Conservation (phyloP, 371 early-diverging fungal species). For the Encephalitozoon intestinalis region DNA sequence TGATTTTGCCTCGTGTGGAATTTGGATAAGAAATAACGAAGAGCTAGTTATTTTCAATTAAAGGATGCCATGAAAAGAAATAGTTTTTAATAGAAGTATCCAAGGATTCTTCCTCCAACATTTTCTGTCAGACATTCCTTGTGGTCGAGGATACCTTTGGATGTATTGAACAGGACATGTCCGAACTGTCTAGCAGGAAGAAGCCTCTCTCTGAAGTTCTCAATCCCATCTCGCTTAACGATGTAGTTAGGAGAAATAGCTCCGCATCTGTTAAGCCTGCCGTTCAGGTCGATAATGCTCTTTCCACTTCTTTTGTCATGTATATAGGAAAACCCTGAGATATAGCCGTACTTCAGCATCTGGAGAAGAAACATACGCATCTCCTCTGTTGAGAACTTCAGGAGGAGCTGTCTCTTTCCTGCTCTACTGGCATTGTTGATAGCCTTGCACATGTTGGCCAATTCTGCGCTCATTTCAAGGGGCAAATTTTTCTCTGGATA, state of each 20-base stretch:
- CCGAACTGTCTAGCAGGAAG: constrained; percentile 99
- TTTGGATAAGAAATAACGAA: constrained; percentile 49
- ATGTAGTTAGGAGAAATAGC: constrained; percentile 98
- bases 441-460: constrained; percentile 66
- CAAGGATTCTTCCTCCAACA: constrained; percentile 96
- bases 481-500: constrained; percentile 4
- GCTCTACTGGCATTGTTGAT: constrained; percentile 95
- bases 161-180: constrained; percentile 84
- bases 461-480: constrained; percentile 4
- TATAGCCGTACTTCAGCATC: constrained; percentile 98
- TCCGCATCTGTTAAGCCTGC: constrained; percentile 98
- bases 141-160: constrained; percentile 98
- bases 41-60: constrained; percentile 52
- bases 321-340: constrained; percentile 92
- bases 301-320: constrained; percentile 97
- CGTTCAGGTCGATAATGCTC: constrained; percentile 92
- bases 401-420: constrained; percentile 90
- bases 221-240: constrained; percentile 80
- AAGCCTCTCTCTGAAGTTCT: constrained; percentile 90
- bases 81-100: constrained; percentile 68
- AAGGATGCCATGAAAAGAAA: background rate
- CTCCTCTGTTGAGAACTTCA: constrained; percentile 89
- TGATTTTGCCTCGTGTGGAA: constrained; percentile 41
- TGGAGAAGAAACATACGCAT: constrained; percentile 88
- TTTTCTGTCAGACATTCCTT: constrained; percentile 83